Base-by-base conservation (phyloP, 331 rosid species). In the Dryas integrifolia region DNA sequence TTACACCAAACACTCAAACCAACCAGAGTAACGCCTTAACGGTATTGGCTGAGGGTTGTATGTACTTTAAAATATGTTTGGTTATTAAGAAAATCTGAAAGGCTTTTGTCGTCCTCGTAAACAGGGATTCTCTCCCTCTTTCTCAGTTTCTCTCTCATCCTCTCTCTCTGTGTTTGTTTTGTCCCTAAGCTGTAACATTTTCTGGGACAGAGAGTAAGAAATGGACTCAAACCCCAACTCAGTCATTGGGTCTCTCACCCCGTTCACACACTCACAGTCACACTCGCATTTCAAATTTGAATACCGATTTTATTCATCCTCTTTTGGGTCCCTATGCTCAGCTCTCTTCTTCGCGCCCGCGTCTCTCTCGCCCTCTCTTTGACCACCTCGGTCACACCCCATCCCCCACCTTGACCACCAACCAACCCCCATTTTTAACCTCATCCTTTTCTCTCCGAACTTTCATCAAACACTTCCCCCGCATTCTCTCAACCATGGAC, bases 371-470 rank as follows among this genome's bases (percentile, higher is more conserved):
- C 79, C 61, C 80, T 61, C 73, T 30, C 84, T 79, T 81, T 86
- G 86, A 86, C 88, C 83, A 66, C 90, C 90, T 86, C 86, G 88
- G 79, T 83, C 88, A 26, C 76, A 53, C 76, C 70, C 77, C 82
- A 58, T 38, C 69, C 6, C 58, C 69, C 67, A 77, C 63, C 77
- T 75, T 77, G 83, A 84, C 84, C 82, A 75, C 80, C 56, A 40
- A 9, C 30, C 59, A 11, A 58, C 49, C 35, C 40, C 52, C 68
- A 46, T 62, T 65, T 60, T 61, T 50, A 55, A 60, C 61, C 68
- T 1, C 18, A 69, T 5, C 48, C 11, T 63, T 40, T 51, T 78
- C 62, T 62, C 18, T 53, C 10, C 8, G 9, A 26, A 47, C 70
- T 61, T 74, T 65, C 74, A 24, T 65, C 80, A 13, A 63, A 73